Evolutionary conservation across 1,284 basidiomycete genomes (phyloP), one percentile per base, ranked within the genome.

Genomic region (Leucoagaricus sp.): DNA sequence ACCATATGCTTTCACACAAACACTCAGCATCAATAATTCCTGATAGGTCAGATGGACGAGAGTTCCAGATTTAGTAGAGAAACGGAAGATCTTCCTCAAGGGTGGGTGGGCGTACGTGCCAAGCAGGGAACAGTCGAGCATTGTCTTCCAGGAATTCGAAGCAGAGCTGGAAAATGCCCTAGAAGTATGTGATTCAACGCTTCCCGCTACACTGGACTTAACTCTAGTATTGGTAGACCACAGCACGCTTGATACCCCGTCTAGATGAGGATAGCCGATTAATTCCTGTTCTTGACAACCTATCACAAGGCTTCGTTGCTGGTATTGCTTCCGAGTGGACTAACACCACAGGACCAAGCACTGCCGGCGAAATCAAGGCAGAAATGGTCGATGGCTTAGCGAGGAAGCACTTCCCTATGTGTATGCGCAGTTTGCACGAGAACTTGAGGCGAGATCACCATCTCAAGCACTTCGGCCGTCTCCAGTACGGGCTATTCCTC

Each of bases 191-290:
- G 31, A 36, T 34, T 17, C n/a, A 8, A 36, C 7, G 1, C 21
- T 49, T 17, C 23, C 25, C 29, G 17, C 13, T 31, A 49, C 19
- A 36, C 12, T n/a, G 21, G 4, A 10, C 17, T 51, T 13, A 46
- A 31, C 29, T 36, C 38, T 33, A 15, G 52, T 29, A 45, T 55
- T 19, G 46, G 5, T 62, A 95, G 93, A 69, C 85, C 62, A 98
- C 96, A 9, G 89, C 96, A 9, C 91, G 90, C 69, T 86, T 88
- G 23, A 80, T 99, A 4, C 96, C 96, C 1, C 85, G 94, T n/a
- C 78, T 99, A 52, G 96, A 99, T 65, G 96, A 98, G 72, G 97
- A 99, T 69, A 91, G 90, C 36, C 90, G 97, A 33, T 77, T 99
- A 3, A 73, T 95, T 15, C 96, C 96, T 19, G 87, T 99, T 48